phyloP scores from a whole-genome alignment of 2,329 filamentous ascomycete species.

The Trichoderma lentiforme region DNA sequence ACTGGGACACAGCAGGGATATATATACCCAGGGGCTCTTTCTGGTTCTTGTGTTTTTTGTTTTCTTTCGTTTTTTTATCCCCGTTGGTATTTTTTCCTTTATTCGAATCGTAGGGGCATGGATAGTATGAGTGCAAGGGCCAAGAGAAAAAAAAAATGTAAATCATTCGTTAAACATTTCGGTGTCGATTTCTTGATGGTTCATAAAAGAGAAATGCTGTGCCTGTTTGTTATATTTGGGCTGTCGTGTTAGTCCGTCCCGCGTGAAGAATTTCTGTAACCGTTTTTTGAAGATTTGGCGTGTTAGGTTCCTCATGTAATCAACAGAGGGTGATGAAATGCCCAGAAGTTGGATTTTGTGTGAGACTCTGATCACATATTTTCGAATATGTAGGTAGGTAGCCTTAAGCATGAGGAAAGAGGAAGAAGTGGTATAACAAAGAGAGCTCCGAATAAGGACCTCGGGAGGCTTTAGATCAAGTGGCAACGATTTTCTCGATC shows the following conservation, averaged over 20 bases:
- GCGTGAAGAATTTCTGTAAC: background rate
- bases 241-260: background rate
- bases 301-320: background rate
- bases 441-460: background rate
- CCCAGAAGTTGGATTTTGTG: background rate
- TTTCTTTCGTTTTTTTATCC: background rate
- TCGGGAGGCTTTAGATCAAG: background rate
- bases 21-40: conserved; percentile 19
- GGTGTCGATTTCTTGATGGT: background rate
- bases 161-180: background rate
- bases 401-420: background rate
- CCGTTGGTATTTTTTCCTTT: background rate
- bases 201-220: background rate
- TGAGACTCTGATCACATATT: background rate
- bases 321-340: background rate
- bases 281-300: background rate
- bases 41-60: background rate
- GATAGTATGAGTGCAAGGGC: background rate
- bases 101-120: background rate
- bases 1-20: conserved; percentile 16
- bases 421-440: background rate
- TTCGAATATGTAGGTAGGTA: background rate
- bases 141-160: background rate
- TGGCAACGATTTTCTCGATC: background rate
- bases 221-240: background rate